Conservation (phyloP, 2,329 filamentous ascomycete species). For the Nothomitra cinnamomea region DNA sequence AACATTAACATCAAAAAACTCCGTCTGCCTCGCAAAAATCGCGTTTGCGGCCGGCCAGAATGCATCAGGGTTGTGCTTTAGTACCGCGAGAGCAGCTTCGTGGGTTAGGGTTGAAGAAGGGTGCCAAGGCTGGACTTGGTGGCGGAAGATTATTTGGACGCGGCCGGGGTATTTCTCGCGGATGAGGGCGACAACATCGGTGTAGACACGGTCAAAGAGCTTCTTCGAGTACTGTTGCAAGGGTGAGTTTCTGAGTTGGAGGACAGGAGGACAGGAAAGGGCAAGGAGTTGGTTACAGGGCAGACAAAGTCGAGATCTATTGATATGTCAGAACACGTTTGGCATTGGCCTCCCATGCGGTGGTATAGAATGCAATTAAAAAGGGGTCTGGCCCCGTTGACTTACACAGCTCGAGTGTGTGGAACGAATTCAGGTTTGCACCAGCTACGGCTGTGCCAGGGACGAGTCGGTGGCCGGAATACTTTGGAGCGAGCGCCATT, state of each 20-base stretch:
- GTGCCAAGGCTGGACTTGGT: slow-evolving; percentile 91
- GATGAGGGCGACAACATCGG: slow-evolving; percentile 46
- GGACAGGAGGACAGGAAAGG: neutral
- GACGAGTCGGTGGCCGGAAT: slow-evolving; percentile 52
- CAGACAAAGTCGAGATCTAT: slow-evolving; percentile 78
- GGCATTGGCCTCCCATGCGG: neutral
- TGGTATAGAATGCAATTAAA: neutral
- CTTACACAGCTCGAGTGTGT: slow-evolving; percentile 35
- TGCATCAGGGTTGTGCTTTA: slow-evolving; percentile 47
- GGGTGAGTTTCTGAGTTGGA: slow-evolving; percentile 1
- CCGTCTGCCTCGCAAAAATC: slow-evolving; percentile 51
- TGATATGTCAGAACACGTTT: neutral
- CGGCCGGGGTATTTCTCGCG: slow-evolving; percentile 39
- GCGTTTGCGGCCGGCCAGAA: slow-evolving; percentile 67
- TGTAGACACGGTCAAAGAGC: slow-evolving; percentile 62
- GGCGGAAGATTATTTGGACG: slow-evolving; percentile 68
- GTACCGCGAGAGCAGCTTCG: slow-evolving; percentile 71
- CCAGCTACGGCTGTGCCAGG: slow-evolving; percentile 17
- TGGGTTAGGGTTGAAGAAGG: slow-evolving; percentile 66
- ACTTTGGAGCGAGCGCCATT: slow-evolving; percentile 66
- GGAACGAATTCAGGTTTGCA: slow-evolving; percentile 23
- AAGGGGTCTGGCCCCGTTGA: neutral
- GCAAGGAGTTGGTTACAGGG: slow-evolving; percentile 30
- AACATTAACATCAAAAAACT: slow-evolving; percentile 72
- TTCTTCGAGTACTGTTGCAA: slow-evolving; percentile 41